Evolutionary conservation across 2,329 filamentous ascomycete species (phyloP), one percentile per base, ranked within the genome.

Genomic region (Colletotrichum acutatum): DNA sequence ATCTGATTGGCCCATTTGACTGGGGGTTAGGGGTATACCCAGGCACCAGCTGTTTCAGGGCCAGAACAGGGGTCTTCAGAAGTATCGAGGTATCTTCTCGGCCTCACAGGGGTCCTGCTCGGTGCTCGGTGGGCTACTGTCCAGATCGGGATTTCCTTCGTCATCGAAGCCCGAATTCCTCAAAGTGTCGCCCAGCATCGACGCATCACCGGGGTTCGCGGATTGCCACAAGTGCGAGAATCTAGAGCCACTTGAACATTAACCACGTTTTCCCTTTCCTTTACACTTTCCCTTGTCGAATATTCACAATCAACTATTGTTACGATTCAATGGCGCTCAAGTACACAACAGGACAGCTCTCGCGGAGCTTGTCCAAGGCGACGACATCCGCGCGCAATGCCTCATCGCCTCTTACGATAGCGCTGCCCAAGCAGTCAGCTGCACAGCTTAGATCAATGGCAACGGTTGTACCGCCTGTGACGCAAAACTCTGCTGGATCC

Each of bases 391-490:
- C 71, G 75, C 61, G 76, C 78, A 61, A 68, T 72, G 68, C 56
- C 16, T 65, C 63, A 2, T 53, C 74, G 75, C 53, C 74, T 46
- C 64, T 73, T 37, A 42, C 66, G 74, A 76, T 71, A 53, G 71
- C 75, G 78, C 74, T 78, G 77, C 66, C 78, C 78, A 69, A 78
- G 77, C 71, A 77, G 78, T 66, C 77, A 79, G 76, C 80, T 78
- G 80, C 82, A 76, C 81, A 83, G 83, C 86, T 76, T 68, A 82
- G 87, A 77, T 81, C 80, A 58, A 83, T 89, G 76, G 92, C 92
- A 34, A 93, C 91, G 16, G 91, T 90, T 5, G 42, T 49, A 49
- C 93, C 94, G 12, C 94, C 94, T 8, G 94, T 97, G 26, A 95
- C 94, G 0, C 94, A 97, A 82, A 89, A 95, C 88, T 87, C 89